Evolutionary conservation across 306 rosid species (phyloP).

Genomic region (Vigna radiata): DNA sequence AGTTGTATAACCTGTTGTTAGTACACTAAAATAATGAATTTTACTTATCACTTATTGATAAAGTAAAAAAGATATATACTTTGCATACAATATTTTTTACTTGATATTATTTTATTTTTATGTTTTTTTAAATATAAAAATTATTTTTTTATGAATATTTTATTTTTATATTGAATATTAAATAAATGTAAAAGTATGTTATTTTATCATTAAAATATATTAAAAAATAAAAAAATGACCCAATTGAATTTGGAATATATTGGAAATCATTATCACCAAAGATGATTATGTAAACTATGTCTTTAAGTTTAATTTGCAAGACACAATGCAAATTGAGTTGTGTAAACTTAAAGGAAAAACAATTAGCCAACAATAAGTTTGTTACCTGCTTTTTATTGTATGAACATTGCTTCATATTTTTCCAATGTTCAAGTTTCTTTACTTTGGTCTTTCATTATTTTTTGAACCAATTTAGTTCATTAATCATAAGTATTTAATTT

Average conservation of each 20-base stretch:
- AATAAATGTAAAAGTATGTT: no score
- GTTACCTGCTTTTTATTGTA: background rate
- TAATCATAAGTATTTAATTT: background rate
- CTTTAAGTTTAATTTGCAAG: background rate
- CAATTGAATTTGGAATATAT: background rate
- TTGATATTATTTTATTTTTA: no score
- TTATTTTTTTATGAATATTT: no score
- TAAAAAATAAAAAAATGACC: no score
- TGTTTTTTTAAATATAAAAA: no score
- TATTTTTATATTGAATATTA: no score
- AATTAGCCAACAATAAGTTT: background rate
- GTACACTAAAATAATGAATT: no score
- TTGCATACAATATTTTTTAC: no score
- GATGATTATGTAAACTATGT: background rate
- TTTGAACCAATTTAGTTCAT: background rate
- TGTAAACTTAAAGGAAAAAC: slow-evolving; percentile 19
- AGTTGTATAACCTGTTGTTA: no score
- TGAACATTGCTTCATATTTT: background rate
- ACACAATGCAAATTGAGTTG: background rate
- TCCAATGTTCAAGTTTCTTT: background rate
- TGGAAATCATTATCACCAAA: background rate
- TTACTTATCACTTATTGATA: no score
- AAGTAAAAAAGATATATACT: no score
- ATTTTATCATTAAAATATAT: no score
- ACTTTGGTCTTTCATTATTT: background rate